Evolutionary conservation across 1,139 yeast genomes (phyloP), one percentile per base, ranked within the genome.

Genomic region (Tardiomyces blankii): DNA sequence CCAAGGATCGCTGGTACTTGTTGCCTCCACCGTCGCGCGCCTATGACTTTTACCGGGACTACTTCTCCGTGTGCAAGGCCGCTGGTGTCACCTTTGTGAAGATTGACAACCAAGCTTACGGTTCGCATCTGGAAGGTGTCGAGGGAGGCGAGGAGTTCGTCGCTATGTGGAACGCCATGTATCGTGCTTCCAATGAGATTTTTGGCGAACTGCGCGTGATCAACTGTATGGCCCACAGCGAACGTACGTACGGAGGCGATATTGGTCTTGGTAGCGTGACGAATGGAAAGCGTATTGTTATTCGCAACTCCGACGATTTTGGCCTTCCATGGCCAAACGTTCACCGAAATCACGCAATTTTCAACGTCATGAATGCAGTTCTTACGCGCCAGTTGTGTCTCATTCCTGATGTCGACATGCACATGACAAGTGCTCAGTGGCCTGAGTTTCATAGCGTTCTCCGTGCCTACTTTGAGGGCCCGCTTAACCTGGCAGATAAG

Each of bases 331-430:
- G 41, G 38, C 30, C 47, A 7, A 38, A 42, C 18, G 42, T 30
- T 9, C 35, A 30, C 35, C 35, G 41, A 27, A 23, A 21, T 18
- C 47, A 44, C 28, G 42, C 41, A 27, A 19, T 19, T 16, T 39
- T 42, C 13, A 44, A 44, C 30, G 16, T 44, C 18, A 25, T 44
- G 45, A 44, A 44, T 25, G 16, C 32, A 4, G n/a, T 38, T n/a
- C 14, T 44, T 13, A 33, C 35, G 11, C 28, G 32, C 23, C n/a
- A 38, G 25, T 21, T 44, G n/a, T 18, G 21, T 21, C 28, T 44
- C 28, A 25, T 42, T 18, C 42, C 47, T 6, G 47, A 44, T 39
- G 47, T 42, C 11, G 47, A 44, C 30, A 44, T 44, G 47, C 42
- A 42, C 42, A 42, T 30, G 39, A 40, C 47, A 2, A 33, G 30